phyloP scores from a whole-genome alignment of 768 basidiomycete species.

The Candolleomyces efflorescens region DNA sequence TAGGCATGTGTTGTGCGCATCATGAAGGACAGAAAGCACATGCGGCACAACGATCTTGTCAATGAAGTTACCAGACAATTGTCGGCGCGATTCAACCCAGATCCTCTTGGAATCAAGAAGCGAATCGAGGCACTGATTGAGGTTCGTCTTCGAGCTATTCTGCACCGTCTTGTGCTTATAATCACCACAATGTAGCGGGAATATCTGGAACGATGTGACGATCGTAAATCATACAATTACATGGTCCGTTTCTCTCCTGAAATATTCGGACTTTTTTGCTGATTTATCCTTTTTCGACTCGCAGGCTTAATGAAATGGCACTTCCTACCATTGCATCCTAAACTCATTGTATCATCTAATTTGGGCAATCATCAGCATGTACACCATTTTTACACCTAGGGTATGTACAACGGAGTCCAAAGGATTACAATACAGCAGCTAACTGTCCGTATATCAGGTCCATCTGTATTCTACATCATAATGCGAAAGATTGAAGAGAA shows the following conservation, averaged over 20 bases:
- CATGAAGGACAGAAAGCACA: conserved; percentile 93
- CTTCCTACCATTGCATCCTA: background rate
- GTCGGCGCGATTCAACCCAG: conserved; percentile 78
- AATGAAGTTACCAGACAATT: conserved; percentile 90
- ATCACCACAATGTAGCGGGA: conserved; percentile 61
- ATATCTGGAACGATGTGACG: conserved; percentile 86
- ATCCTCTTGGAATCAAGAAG: conserved; percentile 86
- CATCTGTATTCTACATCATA: background rate
- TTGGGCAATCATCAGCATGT: background rate
- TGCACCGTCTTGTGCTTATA: no score
- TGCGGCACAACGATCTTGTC: conserved; percentile 85
- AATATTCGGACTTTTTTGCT: background rate
- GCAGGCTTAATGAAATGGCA: conserved; percentile 8
- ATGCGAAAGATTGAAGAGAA: background rate
- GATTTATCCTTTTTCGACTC: conserved; percentile 8
- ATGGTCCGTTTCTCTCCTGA: conserved; percentile 32
- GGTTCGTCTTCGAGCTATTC: conserved; percentile 37
- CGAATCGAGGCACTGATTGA: conserved; percentile 92
- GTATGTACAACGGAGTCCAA: background rate
- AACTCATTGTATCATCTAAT: conserved; percentile 1
- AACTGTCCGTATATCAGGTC: background rate
- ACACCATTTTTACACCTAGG: background rate
- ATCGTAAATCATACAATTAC: conserved; percentile 87
- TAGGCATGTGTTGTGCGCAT: conserved; percentile 97
- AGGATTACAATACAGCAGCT: background rate